Evolutionary conservation across 2,329 filamentous ascomycete species (phyloP).

Genomic region (Colletotrichum cordylinicola): DNA sequence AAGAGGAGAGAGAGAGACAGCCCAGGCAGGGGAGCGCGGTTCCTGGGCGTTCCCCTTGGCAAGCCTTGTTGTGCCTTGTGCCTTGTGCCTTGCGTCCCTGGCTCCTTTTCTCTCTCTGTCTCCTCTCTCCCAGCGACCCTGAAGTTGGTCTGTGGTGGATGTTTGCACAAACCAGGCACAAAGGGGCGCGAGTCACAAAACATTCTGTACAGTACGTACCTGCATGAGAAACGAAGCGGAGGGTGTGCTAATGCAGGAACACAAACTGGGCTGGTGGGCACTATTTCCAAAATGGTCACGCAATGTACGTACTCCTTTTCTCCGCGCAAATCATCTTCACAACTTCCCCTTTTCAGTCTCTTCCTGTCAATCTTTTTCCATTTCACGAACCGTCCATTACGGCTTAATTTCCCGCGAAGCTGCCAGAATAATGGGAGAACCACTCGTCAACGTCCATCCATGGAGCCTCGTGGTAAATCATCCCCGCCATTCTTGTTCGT

Average conservation of each 20-base stretch:
- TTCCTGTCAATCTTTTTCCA: constrained; percentile 2
- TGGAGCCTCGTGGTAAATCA: background rate
- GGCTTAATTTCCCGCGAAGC: constrained; percentile 13
- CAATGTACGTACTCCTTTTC: background rate
- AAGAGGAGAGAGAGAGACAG: constrained; percentile 3
- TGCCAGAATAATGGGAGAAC: background rate
- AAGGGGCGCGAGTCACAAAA: background rate
- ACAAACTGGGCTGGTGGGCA: background rate
- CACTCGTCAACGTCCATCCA: constrained; percentile 1
- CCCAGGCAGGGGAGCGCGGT: background rate
- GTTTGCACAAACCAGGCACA: constrained; percentile 2
- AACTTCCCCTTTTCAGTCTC: constrained; percentile 12
- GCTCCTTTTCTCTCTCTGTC: background rate
- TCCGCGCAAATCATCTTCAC: background rate
- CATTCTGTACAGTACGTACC: background rate
- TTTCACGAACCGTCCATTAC: constrained; percentile 6
- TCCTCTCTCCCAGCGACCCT: background rate
- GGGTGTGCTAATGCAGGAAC: constrained; percentile 18
- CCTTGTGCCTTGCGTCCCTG: background rate
- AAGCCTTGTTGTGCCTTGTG: background rate
- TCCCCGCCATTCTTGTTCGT: background rate
- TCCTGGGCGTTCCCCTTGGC: constrained; percentile 3
- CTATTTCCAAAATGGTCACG: constrained; percentile 1
- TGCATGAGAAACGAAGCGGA: background rate
- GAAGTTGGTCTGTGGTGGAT: background rate